Base-by-base conservation (phyloP, 768 basidiomycete species). In the Podaxis sp. region DNA sequence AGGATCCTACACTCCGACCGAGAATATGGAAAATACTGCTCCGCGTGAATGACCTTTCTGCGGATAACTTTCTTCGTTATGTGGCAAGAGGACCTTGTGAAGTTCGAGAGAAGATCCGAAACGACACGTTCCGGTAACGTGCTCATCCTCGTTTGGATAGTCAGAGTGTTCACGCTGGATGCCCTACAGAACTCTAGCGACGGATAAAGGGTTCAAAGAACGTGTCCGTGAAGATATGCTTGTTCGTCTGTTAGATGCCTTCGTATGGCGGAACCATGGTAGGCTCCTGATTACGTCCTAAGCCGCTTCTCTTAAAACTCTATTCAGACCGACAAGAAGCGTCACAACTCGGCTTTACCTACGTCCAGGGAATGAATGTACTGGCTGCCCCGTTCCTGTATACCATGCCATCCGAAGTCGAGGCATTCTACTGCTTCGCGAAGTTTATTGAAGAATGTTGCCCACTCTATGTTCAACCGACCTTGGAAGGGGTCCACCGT, bases 281-380 rank as follows among this genome's bases (percentile, higher is more conserved):
- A 67, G 38, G 71, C 36, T 29, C n/a, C 27, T 19, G 37, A 19
- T 46, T 25, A 12, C 40, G 36, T 36, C 27, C 8, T 25, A 50
- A 27, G 25, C 19, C 25, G 15, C 58, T 50, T 19, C 29, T 43
- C 19, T 58, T 27, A 25, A 27, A 54, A 59, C 51, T 41, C 63
- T 29, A 0, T 24, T 8, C 66, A 94, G 92, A 94, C 69, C 80
- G 86, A 65, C 88, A 90, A 74, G 90, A 93, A 68, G 80, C 79
- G 0, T 85, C 90, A n/a, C 87, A 87, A 61, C 82, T 93, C 46
- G 92, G 86, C 8, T 97, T 98, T 75, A 94, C 93, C 33, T 99
- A 98, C 69, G 96, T 99, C 8, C 96, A 99, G 76, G 97, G 97
- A 33, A 98, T 97, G 94, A 99, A 99, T 72, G 97, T 98, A 53